Evolutionary conservation across 805 yeast species (phyloP).

Genomic region (Lipomyces sp.): DNA sequence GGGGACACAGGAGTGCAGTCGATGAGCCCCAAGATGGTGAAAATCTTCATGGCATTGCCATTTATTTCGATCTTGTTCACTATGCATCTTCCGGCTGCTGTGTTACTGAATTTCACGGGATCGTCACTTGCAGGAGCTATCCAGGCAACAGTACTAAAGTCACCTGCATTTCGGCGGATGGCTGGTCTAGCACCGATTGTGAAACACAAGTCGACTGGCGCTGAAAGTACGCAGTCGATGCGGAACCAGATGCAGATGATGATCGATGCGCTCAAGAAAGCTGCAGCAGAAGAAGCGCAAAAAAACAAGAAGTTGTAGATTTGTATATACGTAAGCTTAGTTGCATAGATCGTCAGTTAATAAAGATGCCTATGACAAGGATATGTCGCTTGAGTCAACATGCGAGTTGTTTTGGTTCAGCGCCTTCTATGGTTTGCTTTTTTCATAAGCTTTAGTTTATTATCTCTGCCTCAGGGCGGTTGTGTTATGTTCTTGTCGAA

Average conservation of each 20-base stretch:
- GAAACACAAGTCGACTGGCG: constrained; percentile 46
- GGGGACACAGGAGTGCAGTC: constrained; percentile 87
- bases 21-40: constrained; percentile 68
- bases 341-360: neutral
- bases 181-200: constrained; percentile 66
- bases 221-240: constrained; percentile 2
- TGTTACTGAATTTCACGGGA: constrained; percentile 81
- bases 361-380: neutral
- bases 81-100: constrained; percentile 82
- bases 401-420: too few species aligned
- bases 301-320: neutral
- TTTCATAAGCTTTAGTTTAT: too few species aligned
- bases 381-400: neutral
- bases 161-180: constrained; percentile 59
- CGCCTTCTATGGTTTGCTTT: too few species aligned
- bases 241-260: constrained; percentile 22
- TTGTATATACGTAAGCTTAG: constrained; percentile 1
- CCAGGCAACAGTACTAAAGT: constrained; percentile 72
- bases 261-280: constrained; percentile 27
- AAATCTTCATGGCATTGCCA: constrained; percentile 73
- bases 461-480: too few species aligned
- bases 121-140: constrained; percentile 75
- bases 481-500: too few species aligned
- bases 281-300: constrained; percentile 21
- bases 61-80: constrained; percentile 86